Base-by-base conservation (phyloP, 768 basidiomycete species). In the Neoboletus magnificus region DNA sequence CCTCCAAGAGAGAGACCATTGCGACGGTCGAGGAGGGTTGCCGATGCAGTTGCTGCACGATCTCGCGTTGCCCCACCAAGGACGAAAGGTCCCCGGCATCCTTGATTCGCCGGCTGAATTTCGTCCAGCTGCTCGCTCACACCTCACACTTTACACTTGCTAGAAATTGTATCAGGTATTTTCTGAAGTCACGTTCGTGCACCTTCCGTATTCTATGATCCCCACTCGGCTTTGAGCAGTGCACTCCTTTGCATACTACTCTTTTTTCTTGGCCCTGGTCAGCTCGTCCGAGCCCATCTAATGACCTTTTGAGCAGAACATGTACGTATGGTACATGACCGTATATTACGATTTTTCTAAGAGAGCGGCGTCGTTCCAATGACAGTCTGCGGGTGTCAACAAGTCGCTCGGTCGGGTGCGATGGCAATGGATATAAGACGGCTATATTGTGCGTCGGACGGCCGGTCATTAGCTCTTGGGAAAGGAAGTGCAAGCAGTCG, bases 1-100 rank as follows among this genome's bases (percentile, higher is more conserved):
- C 2, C 20, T 22, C 40, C 54, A 15, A 45, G 44, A 42, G 64
- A 62, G 23, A 57, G 48, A 22, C 63, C 63, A 25, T 35, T 60
- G 43, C 64, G 64, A 29, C 77, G 86, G 56, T 90, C 88, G 57
- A 86, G 83, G 72, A 76, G 88, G 44, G 86, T 88, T 22, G 85
- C 86, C 30, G 77, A 82, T 55, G 81, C 82, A 18, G 73, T 76
- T 42, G 79, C 79, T 45, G 79, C 79, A 9, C 77, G 80, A 41
- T 71, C 79, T 32, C 78, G 78, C 37, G 74, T 75, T 47, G 73
- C 74, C 37, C 71, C 74, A 7, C 63, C 61, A 18, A 65, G 66
- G 49, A 62, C 47, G 12, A 71, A 62, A 40, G 65, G 71, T 16
- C 58, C 57, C 43, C 58, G 65, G 46, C 66, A 69, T 45, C 49